These are phyloP conservation scores for Entonaema liquescens DNA, from an alignment of 495 filamentous ascomycete species.

Conservation along the genomic window DNA sequence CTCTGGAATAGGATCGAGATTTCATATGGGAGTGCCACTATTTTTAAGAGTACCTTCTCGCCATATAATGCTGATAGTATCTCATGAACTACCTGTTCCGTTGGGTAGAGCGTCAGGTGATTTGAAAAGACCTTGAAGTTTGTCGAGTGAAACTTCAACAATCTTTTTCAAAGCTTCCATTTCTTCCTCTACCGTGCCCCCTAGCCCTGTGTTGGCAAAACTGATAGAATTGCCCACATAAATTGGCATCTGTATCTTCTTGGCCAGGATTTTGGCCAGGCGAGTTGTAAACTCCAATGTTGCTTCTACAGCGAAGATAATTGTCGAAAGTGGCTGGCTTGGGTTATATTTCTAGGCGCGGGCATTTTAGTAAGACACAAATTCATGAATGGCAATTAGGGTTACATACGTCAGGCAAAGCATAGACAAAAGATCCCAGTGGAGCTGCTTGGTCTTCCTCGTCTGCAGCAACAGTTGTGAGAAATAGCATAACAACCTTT, in stretches of 20 bases:
- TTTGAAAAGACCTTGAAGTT: constrained; percentile 52
- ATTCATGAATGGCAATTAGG: background rate
- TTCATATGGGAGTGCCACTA: background rate
- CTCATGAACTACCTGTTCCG: constrained; percentile 28
- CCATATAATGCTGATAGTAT: background rate
- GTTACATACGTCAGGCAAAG: constrained; percentile 81
- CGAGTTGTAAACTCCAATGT: constrained; percentile 88
- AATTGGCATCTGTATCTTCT: constrained; percentile 71
- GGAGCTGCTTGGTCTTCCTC: constrained; percentile 60
- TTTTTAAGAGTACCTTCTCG: background rate
- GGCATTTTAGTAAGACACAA: constrained; percentile 12
- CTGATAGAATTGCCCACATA: constrained; percentile 86
- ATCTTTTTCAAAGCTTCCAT: constrained; percentile 84
- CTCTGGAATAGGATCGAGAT: background rate
- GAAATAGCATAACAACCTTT: constrained; percentile 74
- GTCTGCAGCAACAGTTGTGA: constrained; percentile 75
- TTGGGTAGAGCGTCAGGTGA: constrained; percentile 24
- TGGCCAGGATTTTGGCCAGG: constrained; percentile 81
- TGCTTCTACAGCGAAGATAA: constrained; percentile 75
- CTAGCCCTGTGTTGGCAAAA: constrained; percentile 71
- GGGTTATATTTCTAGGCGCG: constrained; percentile 61
- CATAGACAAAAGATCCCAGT: constrained; percentile 88
- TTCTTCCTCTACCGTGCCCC: constrained; percentile 87
- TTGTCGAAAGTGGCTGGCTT: constrained; percentile 74
- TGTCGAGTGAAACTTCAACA: constrained; percentile 71